These are phyloP conservation scores for Lasiodiplodia citricola DNA, from an alignment of 2,329 filamentous ascomycete genomes.

Conservation along the genomic window DNA sequence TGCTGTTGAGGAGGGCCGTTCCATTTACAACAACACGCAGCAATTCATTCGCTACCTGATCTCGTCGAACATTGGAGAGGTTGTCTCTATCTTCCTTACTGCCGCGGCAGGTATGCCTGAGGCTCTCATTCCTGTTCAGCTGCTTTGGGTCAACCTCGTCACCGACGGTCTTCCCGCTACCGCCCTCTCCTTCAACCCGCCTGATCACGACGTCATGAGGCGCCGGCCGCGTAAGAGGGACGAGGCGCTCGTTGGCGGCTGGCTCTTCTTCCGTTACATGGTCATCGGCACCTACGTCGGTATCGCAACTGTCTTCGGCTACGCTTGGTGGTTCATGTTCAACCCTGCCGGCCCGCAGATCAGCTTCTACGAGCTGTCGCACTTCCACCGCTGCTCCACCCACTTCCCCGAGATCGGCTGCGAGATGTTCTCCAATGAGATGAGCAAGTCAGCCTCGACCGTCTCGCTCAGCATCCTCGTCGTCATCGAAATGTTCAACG, in stretches of 20 bases:
- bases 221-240: conserved; percentile 89
- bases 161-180: conserved; percentile 97
- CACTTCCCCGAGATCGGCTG: conserved; percentile 91
- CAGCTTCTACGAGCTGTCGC: conserved; percentile 82
- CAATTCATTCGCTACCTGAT: conserved; percentile 99
- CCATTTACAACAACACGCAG: conserved; percentile 99
- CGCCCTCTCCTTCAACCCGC: conserved; percentile 94
- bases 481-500: conserved; percentile 99
- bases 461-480: conserved; percentile 90
- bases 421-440: conserved; percentile 84
- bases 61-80: conserved; percentile 98
- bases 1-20: conserved; percentile 94
- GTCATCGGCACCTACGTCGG: conserved; percentile 96
- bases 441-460: conserved; percentile 88
- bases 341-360: conserved; percentile 90
- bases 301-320: conserved; percentile 91
- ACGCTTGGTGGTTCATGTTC: conserved; percentile 99
- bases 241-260: conserved; percentile 88
- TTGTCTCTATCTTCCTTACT: conserved; percentile 98
- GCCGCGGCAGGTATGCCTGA: conserved; percentile 97
- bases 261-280: conserved; percentile 97
- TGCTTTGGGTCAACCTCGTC: conserved; percentile 98
- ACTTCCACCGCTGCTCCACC: conserved; percentile 91
- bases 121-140: conserved; percentile 93
- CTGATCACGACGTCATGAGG: conserved; percentile 98